Evolutionary conservation across 441 rosid genomes (phyloP), one percentile per base, ranked within the genome.

Genomic region (Isatis lusitanica): DNA sequence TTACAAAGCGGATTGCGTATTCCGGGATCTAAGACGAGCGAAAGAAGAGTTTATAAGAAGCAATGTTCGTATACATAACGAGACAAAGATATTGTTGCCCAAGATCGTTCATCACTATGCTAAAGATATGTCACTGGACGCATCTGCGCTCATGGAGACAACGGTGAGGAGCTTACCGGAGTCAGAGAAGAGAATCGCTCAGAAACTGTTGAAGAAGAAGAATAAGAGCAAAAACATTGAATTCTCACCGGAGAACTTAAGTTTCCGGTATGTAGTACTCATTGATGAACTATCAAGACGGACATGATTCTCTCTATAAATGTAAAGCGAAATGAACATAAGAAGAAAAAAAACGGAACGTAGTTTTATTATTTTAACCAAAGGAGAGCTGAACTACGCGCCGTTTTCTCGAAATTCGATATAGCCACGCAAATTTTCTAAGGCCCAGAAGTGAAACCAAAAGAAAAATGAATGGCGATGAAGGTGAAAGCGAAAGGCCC

Each of bases 81-180:
- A 84, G n/a, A 73, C 79, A 8, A 91, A 85, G 84, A 79, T 93
- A 53, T 48, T 85, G 64, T 71, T 87, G 24, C 96, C 94, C 11
- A 90, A 88, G 79, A 68, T 83, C 28, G 80, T 86, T 17, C 72
- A 79, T 56, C 79, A 82, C 80, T 92, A 78, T 51, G 87, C 87
- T 1, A 87, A 88, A 79, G 96, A 88, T 52, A 84, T 83, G 93
- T 81, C 94, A 1, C 24, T 87, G n/a, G 87, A 81, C 40, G 44
- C 75, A 74, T 52, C 59, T 0, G 82, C 65, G 10, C 55, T 90
- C 7, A 43, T 90, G 62, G 83, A 86, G 42, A 67, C 68, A 17
- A 78, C 84, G 17, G 64, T 47, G 2, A 78, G 64, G 57, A 82
- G 84, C 71, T 81, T 89, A 53, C 74, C 84, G 0, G 88, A 85